Base-by-base conservation (phyloP, 768 basidiomycete genomes). In the Tulasnella sp. region DNA sequence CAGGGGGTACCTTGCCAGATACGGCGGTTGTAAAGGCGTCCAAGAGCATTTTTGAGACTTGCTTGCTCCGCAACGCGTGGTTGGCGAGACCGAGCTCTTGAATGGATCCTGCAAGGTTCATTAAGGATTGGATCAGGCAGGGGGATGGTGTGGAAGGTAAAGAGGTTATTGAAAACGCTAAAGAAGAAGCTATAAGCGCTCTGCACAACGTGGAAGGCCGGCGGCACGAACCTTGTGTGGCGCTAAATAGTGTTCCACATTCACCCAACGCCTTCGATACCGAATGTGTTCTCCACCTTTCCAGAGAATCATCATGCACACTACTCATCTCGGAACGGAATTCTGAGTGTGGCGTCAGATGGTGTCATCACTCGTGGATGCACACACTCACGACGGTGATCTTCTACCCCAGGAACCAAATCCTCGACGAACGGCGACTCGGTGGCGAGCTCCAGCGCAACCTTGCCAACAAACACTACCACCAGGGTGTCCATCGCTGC, bases 211-310 rank as follows among this genome's bases (percentile, higher is more conserved):
- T 25, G 45, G 66, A 61, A 32, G 58, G 25, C 43, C 9, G 23
- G 35, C 3, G 23, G n/a, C 17, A 34, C 41, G 39, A 6, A 32
- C 61, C 34, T 21, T 36, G 19, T 45, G 21, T 2, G 37, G 41
- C 15, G 15, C 21, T 17, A 8, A 36, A 31, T 21, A 54, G 34
- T 32, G 31, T 31, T 23, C 21, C 21, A 4, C 8, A 49, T 32
- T 51, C 40, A 29, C 57, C n/a, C 12, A 61, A 31, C 45, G 51
- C 58, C 4, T 19, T 23, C 2, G 53, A 21, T 48, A 61, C 8
- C 57, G 29, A 31, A 79, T 68, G n/a, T 69, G 72, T 67, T 63
- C 74, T 72, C 85, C 85, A 85, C 43, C 69, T 71, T 58, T 74
- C 69, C 58, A 81, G 68, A 9, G 77, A 72, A 23, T 65, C 69